Evolutionary conservation across 2,329 filamentous ascomycete genomes (phyloP), one percentile per base, ranked within the genome.

Genomic region (Taxawa tesnikishii): DNA sequence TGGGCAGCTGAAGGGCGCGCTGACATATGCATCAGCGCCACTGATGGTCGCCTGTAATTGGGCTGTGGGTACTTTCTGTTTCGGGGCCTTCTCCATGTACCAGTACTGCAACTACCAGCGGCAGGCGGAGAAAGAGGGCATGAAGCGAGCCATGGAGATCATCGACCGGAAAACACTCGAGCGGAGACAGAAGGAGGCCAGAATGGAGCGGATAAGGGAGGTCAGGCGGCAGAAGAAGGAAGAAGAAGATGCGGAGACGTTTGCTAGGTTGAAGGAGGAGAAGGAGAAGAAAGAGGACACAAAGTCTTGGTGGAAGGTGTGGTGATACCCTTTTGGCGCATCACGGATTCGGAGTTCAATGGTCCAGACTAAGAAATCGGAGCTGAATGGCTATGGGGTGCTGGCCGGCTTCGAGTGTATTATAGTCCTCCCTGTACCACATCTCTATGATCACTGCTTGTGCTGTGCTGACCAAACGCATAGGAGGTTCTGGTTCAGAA

Each of bases 111-210:
- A 85, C 49, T 77, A 76, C 43, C 70, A 72, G 39, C 69, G 85
- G 37, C 66, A 72, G 29, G 68, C 79, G 38, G 88, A 96, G 58
- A 73, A 78, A 46, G 73, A 77, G 39, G 80, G 83, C 40, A 88
- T 98, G 76, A 80, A 81, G 54, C 68, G 84, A 42, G 82, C 82
- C 4, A 79, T 93, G 34, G 83, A 93, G 51, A 73, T 90, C 37
- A 79, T 88, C 55, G 75, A 80, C 49, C 66, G 72, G 46, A 76
- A 85, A 55, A 76, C 82, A 48, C 64, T 68, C 4, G 75, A 81
- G 54, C 48, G 50, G 36, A 71, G 76, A 50, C 68, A 51, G 27
- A 55, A 62, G 24, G 61, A 61, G 41, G 54, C 54, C n/a, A 56
- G 57, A 37, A 59, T 57, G 41, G 60, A 63, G 37, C 47, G 48